Evolutionary conservation across 192 early-diverging fungal species (phyloP).

Genomic region (Phycomyces nitens): DNA sequence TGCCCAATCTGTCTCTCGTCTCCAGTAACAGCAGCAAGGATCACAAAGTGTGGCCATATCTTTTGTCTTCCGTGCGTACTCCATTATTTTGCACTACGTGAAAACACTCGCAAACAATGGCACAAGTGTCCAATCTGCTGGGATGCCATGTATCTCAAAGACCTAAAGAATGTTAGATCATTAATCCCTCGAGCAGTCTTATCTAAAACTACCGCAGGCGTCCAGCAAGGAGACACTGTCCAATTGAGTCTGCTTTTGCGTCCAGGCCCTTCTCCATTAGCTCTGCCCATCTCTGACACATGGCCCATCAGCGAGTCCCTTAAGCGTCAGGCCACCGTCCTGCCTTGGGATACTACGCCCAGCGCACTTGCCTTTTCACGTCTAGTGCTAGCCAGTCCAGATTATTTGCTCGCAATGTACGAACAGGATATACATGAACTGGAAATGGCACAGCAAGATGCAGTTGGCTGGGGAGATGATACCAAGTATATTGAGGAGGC

Average conservation of each 20-base stretch:
- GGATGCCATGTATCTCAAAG: conserved; percentile 74
- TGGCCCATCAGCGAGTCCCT: conserved; percentile 26
- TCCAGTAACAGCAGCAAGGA: conserved; percentile 77
- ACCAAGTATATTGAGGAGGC: neutral
- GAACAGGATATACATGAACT: conserved; percentile 57
- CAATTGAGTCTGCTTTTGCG: conserved; percentile 68
- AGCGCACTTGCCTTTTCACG: conserved; percentile 68
- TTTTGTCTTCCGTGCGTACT: conserved; percentile 84
- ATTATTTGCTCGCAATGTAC: conserved; percentile 58
- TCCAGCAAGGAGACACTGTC: conserved; percentile 30
- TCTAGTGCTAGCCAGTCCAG: conserved; percentile 62
- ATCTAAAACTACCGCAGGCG: neutral
- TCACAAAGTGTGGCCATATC: conserved; percentile 91
- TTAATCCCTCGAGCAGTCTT: conserved; percentile 30
- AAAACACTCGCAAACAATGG: conserved; percentile 56
- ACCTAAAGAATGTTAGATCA: conserved; percentile 70
- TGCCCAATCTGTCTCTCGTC: conserved; percentile 83
- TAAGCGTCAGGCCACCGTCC: conserved; percentile 3
- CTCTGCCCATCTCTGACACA: conserved; percentile 67
- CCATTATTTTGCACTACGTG: conserved; percentile 72
- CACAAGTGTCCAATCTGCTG: conserved; percentile 92
- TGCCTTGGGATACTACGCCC: conserved; percentile 45
- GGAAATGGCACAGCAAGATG: conserved; percentile 29
- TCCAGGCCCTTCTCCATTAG: conserved; percentile 64
- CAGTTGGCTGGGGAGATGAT: conserved; percentile 29